Evolutionary conservation across 2,329 filamentous ascomycete genomes (phyloP), one percentile per base, ranked within the genome.

Genomic region (Hypoxylon sp.): DNA sequence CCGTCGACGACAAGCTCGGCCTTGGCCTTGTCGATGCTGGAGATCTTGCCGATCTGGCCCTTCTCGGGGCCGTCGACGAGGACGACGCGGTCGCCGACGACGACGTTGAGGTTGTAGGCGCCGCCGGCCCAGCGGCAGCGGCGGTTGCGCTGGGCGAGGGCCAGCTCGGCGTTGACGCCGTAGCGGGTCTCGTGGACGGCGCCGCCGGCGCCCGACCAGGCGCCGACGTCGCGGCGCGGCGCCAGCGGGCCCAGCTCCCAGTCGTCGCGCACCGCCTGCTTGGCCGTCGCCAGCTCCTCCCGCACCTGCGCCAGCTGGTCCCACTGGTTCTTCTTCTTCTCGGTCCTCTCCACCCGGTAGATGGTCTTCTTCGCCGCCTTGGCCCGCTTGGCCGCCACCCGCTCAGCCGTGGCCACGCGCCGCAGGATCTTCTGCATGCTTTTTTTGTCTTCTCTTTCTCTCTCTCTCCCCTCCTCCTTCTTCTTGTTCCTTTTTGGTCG

Each of bases 41-140:
- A 74, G 40, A 98, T 84, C n/a, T 78, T 78, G 47, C 91, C 90
- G 75, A 99, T 95, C 78, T 88, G 91, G 69, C 92, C 92, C 78
- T 88, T 89, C 69, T 95, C 90, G 29, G 82, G 83, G 7, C 94
- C 93, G 59, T 88, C 85, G 50, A 92, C 77, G 56, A 98, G 78
- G 49, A 94, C 90, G 26, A 97, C 92, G 58, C 95, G 84, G 75
- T 98, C 95, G 5, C 88, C 87, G 3, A 77, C 70, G 20, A 81
- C 83, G 56, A 93, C 78, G 64, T 86, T 88, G 60, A 90, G 79
- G 73, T 82, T 81, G 65, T 78, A 78, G 26, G 74, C 64, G 29
- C 80, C 81, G 40, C 84, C 82, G n/a, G 81, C 81, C 84, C 84
- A 87, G 51, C 70, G 67, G 52, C 77, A 75, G 49, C 72, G 67